phyloP scores from a whole-genome alignment of 192 early-diverging fungal genomes.

The Coemansia sp. region DNA sequence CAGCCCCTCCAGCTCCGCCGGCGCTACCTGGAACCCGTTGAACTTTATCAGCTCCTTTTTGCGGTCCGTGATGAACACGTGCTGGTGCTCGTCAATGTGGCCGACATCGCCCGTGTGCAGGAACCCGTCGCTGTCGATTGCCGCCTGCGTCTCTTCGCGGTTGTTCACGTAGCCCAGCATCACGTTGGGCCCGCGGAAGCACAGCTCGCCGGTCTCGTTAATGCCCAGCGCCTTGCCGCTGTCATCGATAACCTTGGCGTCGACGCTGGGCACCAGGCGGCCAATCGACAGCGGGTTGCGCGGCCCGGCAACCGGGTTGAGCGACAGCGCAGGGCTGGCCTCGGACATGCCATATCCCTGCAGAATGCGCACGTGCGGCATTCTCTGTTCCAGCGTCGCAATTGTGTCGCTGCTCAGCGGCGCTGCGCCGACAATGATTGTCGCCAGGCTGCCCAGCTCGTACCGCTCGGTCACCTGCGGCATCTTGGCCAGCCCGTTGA shows the following conservation, averaged over 20 bases:
- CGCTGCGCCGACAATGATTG: slow-evolving; percentile 70
- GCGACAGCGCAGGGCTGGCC: slow-evolving; percentile 29
- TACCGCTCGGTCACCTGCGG: slow-evolving; percentile 61
- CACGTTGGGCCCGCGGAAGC: slow-evolving; percentile 77
- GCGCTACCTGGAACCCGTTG: slow-evolving; percentile 76
- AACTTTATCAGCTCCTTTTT: slow-evolving; percentile 92
- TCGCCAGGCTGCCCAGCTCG: slow-evolving; percentile 58
- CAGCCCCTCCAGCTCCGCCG: slow-evolving; percentile 78
- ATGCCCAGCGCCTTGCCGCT: slow-evolving; percentile 9
- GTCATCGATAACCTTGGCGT: slow-evolving; percentile 69
- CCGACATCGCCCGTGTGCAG: slow-evolving; percentile 83
- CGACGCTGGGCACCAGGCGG: slow-evolving; percentile 64
- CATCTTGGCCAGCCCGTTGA: slow-evolving; percentile 62
- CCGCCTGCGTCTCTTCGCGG: slow-evolving; percentile 60
- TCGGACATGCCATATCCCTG: slow-evolving; percentile 66
- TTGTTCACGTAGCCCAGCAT: slow-evolving; percentile 85
- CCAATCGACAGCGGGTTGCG: slow-evolving; percentile 57
- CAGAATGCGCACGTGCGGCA: slow-evolving; percentile 37
- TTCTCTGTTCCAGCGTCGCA: slow-evolving; percentile 29
- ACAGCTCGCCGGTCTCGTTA: slow-evolving; percentile 73
- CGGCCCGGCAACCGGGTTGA: background rate
- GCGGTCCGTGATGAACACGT: slow-evolving; percentile 64
- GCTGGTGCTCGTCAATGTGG: slow-evolving; percentile 54
- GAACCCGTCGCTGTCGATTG: slow-evolving; percentile 65
- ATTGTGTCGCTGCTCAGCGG: slow-evolving; percentile 55